Evolutionary conservation across 768 basidiomycete species (phyloP).

Genomic region (Xanthoconium stramineum): DNA sequence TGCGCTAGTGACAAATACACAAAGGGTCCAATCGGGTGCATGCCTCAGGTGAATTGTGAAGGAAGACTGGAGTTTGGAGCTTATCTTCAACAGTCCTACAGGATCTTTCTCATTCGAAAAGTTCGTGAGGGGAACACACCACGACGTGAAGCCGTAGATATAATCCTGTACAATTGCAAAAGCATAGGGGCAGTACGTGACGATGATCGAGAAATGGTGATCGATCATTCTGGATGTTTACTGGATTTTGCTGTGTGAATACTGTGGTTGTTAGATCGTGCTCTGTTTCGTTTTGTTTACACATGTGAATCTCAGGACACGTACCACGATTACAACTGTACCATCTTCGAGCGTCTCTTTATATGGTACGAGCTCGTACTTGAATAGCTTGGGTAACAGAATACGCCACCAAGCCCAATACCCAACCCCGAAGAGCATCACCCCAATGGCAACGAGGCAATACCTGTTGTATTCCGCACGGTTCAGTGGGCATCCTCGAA

Average conservation of each 20-base stretch:
- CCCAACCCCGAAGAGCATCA: slow-evolving; percentile 42
- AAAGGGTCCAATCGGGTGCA: too few species aligned
- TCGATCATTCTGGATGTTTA: background rate
- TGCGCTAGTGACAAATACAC: too few species aligned
- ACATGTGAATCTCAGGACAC: slow-evolving; percentile 9
- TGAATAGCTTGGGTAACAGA: slow-evolving; percentile 46
- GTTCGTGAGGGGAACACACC: too few species aligned
- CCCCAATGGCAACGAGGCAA: slow-evolving; percentile 49
- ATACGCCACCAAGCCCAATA: slow-evolving; percentile 58
- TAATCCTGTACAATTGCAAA: too few species aligned
- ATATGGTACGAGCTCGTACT: slow-evolving; percentile 43
- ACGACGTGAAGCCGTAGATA: too few species aligned
- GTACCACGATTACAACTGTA: slow-evolving; percentile 50
- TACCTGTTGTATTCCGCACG: slow-evolving; percentile 32
- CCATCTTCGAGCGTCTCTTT: slow-evolving; percentile 50
- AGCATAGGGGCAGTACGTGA: too few species aligned
- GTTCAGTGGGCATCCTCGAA: background rate
- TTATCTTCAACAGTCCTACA: too few species aligned
- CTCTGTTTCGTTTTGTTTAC: too few species aligned
- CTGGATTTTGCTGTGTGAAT: slow-evolving; percentile 1
- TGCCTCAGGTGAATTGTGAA: too few species aligned
- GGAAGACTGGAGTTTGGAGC: too few species aligned
- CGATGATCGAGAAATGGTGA: too few species aligned
- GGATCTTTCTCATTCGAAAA: too few species aligned
- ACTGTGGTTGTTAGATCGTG: background rate